Evolutionary conservation across 495 filamentous ascomycete species (phyloP).

Genomic region (Podospora pseudocomata): DNA sequence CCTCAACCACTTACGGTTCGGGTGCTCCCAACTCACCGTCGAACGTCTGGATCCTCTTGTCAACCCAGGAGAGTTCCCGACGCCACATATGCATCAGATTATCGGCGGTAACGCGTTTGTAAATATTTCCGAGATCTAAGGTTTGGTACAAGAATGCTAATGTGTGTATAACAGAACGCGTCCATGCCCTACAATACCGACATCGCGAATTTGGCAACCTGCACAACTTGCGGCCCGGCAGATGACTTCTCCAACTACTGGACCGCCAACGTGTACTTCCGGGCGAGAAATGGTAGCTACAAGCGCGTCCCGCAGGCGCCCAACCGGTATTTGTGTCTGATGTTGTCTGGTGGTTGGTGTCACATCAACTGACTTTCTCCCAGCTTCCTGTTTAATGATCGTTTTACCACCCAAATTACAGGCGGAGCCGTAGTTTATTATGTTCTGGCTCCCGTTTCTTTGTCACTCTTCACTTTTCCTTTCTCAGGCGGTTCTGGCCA

Average conservation of each 20-base stretch:
- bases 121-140: too few relatives aligned
- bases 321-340: slow-evolving; percentile 30
- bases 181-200: slow-evolving; percentile 33
- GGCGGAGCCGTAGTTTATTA: slow-evolving; percentile 48
- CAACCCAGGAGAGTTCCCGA: slow-evolving; percentile 35
- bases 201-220: slow-evolving; percentile 30
- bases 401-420: slow-evolving; percentile 39
- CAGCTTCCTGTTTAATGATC: slow-evolving; percentile 37
- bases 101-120: slow-evolving; percentile 41
- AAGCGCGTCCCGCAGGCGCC: slow-evolving; percentile 41
- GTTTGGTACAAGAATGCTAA: too few relatives aligned
- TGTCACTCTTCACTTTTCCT: too few relatives aligned
- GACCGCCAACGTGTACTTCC: slow-evolving; percentile 44
- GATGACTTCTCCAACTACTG: slow-evolving; percentile 46
- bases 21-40: slow-evolving; percentile 29
- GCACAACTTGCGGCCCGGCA: slow-evolving; percentile 36
- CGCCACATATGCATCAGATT: slow-evolving; percentile 42
- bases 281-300: slow-evolving; percentile 40
- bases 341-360: slow-evolving; percentile 6
- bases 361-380: neutral
- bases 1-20: slow-evolving; percentile 32
- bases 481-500: too few relatives aligned
- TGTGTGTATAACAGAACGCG: slow-evolving; percentile 18
- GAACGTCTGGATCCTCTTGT: slow-evolving; percentile 35
- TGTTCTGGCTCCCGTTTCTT: neutral